Percentiles rank a stretch among this genome's conserved stretches.
Evolutionary conservation across 495 filamentous ascomycete genomes (phyloP).

Genomic region (Pseudevernia furfuracea): DNA sequence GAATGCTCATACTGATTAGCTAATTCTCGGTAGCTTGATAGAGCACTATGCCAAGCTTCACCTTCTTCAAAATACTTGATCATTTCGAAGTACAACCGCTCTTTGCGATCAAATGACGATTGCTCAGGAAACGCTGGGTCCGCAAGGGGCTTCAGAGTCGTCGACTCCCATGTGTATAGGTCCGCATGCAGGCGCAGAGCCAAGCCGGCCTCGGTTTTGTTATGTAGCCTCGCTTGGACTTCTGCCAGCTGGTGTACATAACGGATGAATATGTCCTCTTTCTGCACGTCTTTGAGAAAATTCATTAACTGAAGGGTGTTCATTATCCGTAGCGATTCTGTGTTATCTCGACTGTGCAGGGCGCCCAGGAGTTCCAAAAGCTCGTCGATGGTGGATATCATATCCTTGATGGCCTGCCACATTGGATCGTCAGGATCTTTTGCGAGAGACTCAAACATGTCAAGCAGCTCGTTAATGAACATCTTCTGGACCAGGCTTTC

Average conservation of each 20-base stretch:
- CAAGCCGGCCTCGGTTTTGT: slow-evolving; percentile 84
- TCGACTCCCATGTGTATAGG: slow-evolving; percentile 84
- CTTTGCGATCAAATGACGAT: slow-evolving; percentile 86
- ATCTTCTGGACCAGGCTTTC: slow-evolving; percentile 88
- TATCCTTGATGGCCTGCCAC: slow-evolving; percentile 63
- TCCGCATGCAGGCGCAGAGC: slow-evolving; percentile 88
- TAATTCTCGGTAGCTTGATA: slow-evolving; percentile 88
- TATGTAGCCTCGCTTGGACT: slow-evolving; percentile 64
- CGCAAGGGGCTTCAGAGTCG: slow-evolving; percentile 54
- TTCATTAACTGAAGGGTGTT: slow-evolving; percentile 91
- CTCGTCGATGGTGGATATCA: slow-evolving; percentile 79
- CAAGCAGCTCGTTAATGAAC: slow-evolving; percentile 79
- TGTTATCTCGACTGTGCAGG: slow-evolving; percentile 74
- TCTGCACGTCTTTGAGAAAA: slow-evolving; percentile 93
- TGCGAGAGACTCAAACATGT: slow-evolving; percentile 67
- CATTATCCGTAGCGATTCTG: slow-evolving; percentile 70
- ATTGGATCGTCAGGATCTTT: slow-evolving; percentile 61
- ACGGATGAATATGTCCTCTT: slow-evolving; percentile 92
- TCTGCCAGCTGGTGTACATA: slow-evolving; percentile 91
- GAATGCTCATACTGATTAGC: slow-evolving; percentile 80
- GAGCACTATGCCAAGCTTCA: slow-evolving; percentile 80
- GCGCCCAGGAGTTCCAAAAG: slow-evolving; percentile 86
- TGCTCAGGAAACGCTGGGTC: slow-evolving; percentile 78
- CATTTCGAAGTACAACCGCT: slow-evolving; percentile 85
- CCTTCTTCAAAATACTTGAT: slow-evolving; percentile 92